Percentiles rank a stretch among this genome's conserved stretches.
Conservation (phyloP, 257 asterid genomes). For the Plectranthus barbatus region DNA sequence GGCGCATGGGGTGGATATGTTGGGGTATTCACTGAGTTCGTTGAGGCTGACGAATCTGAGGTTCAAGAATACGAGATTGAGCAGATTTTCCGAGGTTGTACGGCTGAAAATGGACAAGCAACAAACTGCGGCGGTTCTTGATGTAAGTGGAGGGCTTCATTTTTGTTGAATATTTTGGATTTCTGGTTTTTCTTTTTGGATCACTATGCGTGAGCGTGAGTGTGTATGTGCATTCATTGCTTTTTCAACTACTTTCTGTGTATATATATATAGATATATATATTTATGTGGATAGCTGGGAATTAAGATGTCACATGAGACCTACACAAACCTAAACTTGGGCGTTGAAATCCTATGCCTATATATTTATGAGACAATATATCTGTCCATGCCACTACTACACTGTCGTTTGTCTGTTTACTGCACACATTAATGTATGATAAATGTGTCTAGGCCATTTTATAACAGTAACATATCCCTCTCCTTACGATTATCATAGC, state of each 20-base stretch:
- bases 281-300: too few species aligned
- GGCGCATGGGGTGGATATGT: conserved; percentile 13
- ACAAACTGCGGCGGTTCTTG: neutral
- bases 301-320: too few species aligned
- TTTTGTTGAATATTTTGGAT: neutral
- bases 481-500: too few species aligned
- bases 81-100: conserved; percentile 10
- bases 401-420: too few species aligned
- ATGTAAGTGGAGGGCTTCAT: neutral
- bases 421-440: neutral
- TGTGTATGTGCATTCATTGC: neutral
- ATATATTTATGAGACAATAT: neutral
- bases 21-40: conserved; percentile 7
- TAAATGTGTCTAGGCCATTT: too few species aligned
- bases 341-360: neutral
- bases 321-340: too few species aligned
- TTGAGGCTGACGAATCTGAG: conserved; percentile 8
- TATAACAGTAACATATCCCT: too few species aligned
- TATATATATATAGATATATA: too few species aligned
- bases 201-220: too few species aligned
- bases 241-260: neutral
- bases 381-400: neutral
- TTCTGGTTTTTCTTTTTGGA: too few species aligned
- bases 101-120: conserved; percentile 3
- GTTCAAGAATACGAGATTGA: neutral